phyloP scores from a whole-genome alignment of 2,329 filamentous ascomycete genomes.

The Fusarium domesticum region DNA sequence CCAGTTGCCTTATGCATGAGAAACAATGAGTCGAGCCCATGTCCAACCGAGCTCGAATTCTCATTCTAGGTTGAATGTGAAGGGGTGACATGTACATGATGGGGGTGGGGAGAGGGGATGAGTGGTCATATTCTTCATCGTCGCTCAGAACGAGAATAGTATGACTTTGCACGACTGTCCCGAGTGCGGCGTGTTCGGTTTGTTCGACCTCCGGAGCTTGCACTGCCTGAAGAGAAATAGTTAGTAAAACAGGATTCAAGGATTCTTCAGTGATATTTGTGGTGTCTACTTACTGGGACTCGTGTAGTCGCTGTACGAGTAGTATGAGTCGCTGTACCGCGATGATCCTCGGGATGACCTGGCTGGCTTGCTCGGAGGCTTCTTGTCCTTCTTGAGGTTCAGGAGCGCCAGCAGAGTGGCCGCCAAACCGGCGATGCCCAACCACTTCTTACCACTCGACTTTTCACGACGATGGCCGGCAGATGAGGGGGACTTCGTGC shows the following conservation, averaged over 20 bases:
- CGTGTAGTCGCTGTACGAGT: conserved; percentile 50
- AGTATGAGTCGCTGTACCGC: conserved; percentile 53
- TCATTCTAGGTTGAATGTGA: conserved; percentile 18
- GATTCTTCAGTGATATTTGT: conserved; percentile 2
- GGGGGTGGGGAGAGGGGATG: conserved; percentile 8
- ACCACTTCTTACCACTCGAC: conserved; percentile 48
- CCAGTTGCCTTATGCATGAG: conserved; percentile 24
- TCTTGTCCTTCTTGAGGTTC: conserved; percentile 52
- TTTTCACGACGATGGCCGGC: conserved; percentile 44
- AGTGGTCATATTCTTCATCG: conserved; percentile 15
- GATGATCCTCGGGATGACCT: conserved; percentile 41
- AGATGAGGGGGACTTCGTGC: conserved; percentile 41
- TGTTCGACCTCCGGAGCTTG: conserved; percentile 45
- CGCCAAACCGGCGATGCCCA: conserved; percentile 51
- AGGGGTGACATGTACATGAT: conserved; percentile 25
- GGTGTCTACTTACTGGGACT: conserved; percentile 48
- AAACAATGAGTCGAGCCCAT: conserved; percentile 19
- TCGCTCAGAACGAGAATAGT: conserved; percentile 31
- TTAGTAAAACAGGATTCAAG: conserved; percentile 16
- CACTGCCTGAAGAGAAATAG: conserved; percentile 39
- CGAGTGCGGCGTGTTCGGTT: conserved; percentile 33
- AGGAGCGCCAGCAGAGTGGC: conserved; percentile 53
- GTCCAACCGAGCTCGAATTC: conserved; percentile 18
- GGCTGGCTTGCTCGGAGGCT: conserved; percentile 39
- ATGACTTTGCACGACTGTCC: conserved; percentile 34